These are phyloP conservation scores for Jatropha multifida DNA, from an alignment of 441 rosid species.

Conservation along the genomic window DNA sequence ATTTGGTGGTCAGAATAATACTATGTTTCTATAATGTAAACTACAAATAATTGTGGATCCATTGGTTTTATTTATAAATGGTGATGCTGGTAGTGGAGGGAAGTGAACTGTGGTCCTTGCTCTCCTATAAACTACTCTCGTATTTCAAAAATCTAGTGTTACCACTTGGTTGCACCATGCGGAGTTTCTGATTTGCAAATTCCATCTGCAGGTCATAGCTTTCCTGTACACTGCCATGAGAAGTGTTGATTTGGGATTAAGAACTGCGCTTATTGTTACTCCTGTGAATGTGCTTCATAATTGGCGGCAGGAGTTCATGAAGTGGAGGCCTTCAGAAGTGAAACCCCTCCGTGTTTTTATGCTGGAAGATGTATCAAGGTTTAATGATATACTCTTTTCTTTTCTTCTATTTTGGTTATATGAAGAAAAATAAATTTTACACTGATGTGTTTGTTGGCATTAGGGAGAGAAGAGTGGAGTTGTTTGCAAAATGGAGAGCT, in stretches of 20 bases:
- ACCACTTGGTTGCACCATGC: conserved; percentile 17
- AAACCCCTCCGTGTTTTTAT: conserved; percentile 90
- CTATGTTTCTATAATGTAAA: not conserved
- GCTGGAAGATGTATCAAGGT: conserved; percentile 99
- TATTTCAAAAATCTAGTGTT: not conserved
- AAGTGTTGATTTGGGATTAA: conserved; percentile 84
- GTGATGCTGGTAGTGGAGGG: conserved; percentile 4
- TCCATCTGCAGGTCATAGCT: conserved; percentile 83
- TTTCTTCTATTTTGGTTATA: not conserved
- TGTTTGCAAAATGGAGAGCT: conserved; percentile 84
- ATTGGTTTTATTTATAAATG: not conserved
- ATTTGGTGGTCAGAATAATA: not conserved
- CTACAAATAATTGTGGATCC: conserved; percentile 6
- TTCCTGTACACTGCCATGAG: conserved; percentile 97
- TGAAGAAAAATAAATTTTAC: conserved; percentile 7
- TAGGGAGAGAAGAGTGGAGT: conserved; percentile 84
- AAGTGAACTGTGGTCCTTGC: not conserved
- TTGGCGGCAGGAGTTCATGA: conserved; percentile 93
- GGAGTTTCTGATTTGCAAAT: conserved; percentile 29
- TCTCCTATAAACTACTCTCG: not conserved
- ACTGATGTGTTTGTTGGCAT: conserved; percentile 15
- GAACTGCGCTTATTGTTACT: conserved; percentile 88
- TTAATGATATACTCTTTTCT: conserved; percentile 17
- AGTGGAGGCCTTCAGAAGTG: conserved; percentile 95
- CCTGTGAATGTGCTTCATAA: conserved; percentile 99